These are phyloP conservation scores for Cucumis melo DNA, from an alignment of 306 rosid species.

Conservation along the genomic window DNA sequence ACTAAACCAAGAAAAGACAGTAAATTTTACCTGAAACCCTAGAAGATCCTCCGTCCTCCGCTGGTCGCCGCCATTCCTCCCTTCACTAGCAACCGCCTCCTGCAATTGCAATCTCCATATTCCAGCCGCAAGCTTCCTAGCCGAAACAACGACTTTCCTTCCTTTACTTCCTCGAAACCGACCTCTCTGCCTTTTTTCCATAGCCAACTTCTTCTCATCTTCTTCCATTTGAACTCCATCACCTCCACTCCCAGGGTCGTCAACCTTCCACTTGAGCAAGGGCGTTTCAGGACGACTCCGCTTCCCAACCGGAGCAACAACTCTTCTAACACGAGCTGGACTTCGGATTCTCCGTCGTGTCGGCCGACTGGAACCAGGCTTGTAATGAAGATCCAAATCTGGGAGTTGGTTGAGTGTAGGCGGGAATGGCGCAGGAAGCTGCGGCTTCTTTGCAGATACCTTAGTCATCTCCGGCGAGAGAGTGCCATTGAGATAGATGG, in stretches of 20 bases:
- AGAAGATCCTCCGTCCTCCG: conserved; percentile 13
- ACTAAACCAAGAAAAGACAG: neutral
- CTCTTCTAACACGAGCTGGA: conserved; percentile 22
- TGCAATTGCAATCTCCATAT: conserved; percentile 76
- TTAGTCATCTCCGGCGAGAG: conserved; percentile 38
- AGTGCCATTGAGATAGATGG: conserved; percentile 19
- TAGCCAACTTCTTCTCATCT: conserved; percentile 15
- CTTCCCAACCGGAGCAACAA: conserved; percentile 25
- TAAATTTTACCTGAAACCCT: conserved; percentile 51
- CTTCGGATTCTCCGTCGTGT: conserved; percentile 25
- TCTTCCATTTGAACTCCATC: conserved; percentile 15
- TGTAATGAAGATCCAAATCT: conserved; percentile 56
- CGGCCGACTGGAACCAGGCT: conserved; percentile 10
- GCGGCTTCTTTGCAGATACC: conserved; percentile 31
- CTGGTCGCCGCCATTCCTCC: conserved; percentile 10
- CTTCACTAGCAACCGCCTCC: conserved; percentile 25
- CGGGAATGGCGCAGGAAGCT: conserved; percentile 18
- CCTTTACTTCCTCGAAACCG: conserved; percentile 22
- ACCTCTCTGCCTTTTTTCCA: conserved; percentile 15
- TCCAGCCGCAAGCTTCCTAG: conserved; percentile 78
- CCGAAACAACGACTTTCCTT: conserved; percentile 36
- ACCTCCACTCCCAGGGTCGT: conserved; percentile 11
- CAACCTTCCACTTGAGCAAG: conserved; percentile 44
- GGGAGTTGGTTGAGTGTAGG: conserved; percentile 18
- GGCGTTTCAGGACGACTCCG: conserved; percentile 86